A percentile compares a stretch with the other conserved stretches of the same genome.
phyloP scores from a whole-genome alignment of 1,139 yeast species.

The Blastobotrys niveus region DNA sequence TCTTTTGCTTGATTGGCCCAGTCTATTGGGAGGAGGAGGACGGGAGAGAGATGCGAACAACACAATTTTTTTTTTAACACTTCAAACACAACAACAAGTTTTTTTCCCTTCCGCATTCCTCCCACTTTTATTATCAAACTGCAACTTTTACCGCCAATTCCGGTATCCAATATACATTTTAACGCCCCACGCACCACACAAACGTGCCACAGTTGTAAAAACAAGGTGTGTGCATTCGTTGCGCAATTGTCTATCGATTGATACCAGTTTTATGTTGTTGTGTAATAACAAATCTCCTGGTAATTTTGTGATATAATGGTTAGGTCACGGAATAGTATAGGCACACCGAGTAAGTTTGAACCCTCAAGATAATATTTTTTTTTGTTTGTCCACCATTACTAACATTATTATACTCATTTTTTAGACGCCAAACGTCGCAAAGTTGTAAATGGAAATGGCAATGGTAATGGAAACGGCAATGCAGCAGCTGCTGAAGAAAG shows the following conservation, averaged over 20 bases:
- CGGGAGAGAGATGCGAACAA: not conserved
- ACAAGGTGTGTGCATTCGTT: not conserved
- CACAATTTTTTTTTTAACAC: too few relatives aligned
- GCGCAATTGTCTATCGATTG: constrained; percentile 3
- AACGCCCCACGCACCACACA: constrained; percentile 1
- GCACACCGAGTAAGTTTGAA: constrained; percentile 1
- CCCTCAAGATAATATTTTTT: too few relatives aligned
- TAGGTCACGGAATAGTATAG: too few relatives aligned
- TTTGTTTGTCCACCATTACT: not conserved
- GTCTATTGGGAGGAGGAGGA: too few relatives aligned
- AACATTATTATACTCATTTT: not conserved
- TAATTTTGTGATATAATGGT: not conserved
- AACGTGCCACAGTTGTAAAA: not conserved
- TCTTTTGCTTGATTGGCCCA: too few relatives aligned
- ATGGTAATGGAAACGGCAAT: not conserved
- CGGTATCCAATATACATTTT: constrained; percentile 1
- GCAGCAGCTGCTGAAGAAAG: too few relatives aligned
- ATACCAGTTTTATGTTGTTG: not conserved
- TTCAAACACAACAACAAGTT: not conserved
- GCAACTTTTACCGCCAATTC: too few relatives aligned
- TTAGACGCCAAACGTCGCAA: constrained; percentile 18
- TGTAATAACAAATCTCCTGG: not conserved
- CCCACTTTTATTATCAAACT: not conserved
- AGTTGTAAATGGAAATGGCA: too few relatives aligned
- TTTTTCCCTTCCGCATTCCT: not conserved